These are phyloP conservation scores for Desmodesmus armatus DNA, from an alignment of 139 green algal genomes.

Conservation along the genomic window DNA sequence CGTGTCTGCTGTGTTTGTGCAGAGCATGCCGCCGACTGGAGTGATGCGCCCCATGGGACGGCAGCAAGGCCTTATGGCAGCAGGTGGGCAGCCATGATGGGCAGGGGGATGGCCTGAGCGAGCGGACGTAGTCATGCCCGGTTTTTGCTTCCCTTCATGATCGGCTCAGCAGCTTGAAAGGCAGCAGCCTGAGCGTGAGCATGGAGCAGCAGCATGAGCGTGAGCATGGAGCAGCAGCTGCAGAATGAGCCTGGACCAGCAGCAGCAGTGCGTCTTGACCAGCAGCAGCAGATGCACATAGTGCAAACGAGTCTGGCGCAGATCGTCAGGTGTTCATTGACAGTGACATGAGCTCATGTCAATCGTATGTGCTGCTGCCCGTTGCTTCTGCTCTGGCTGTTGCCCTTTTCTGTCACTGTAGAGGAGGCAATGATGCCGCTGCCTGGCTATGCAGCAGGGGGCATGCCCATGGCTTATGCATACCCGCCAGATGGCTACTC, in stretches of 20 bases:
- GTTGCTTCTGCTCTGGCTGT: background rate
- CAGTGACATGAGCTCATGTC: background rate
- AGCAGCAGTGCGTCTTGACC: background rate
- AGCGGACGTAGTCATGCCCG: too few relatives aligned
- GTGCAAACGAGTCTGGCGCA: background rate
- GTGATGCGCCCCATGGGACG: conserved; percentile 32
- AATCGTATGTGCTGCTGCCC: background rate
- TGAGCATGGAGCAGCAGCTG: conserved; percentile 3
- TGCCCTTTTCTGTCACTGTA: background rate
- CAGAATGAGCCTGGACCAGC: background rate
- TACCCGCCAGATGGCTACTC: conserved; percentile 32
- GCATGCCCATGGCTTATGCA: conserved; percentile 33
- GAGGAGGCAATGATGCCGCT: conserved; percentile 29
- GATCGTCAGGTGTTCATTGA: background rate
- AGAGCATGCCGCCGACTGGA: conserved; percentile 38
- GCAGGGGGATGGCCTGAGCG: background rate
- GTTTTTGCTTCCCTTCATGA: too few relatives aligned
- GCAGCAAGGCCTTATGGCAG: conserved; percentile 35
- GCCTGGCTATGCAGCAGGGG: conserved; percentile 39
- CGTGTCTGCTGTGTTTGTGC: background rate
- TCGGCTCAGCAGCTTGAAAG: too few relatives aligned
- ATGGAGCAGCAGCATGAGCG: too few relatives aligned
- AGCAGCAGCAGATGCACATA: background rate
- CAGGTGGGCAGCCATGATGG: background rate
- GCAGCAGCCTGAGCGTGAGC: too few relatives aligned